Percentiles rank a stretch among this genome's conserved stretches.
These are phyloP conservation scores for Saraca asoca DNA, from an alignment of 331 rosid genomes.

Conservation along the genomic window DNA sequence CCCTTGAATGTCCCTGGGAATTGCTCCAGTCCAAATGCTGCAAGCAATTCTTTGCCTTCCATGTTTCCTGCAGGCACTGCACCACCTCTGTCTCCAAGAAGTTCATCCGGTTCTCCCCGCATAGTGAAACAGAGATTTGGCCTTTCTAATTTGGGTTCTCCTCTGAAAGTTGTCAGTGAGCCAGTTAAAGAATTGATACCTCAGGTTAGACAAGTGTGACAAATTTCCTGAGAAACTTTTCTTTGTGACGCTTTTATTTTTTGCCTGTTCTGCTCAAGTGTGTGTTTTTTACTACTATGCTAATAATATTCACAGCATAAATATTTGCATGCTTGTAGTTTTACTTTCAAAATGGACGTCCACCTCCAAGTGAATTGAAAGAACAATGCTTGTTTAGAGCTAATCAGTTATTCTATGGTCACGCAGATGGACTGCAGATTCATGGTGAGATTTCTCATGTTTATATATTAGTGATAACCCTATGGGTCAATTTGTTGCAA, in stretches of 20 bases:
- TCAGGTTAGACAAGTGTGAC: constrained; percentile 63
- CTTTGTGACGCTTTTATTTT: constrained; percentile 30
- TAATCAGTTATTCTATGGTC: constrained; percentile 73
- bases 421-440: constrained; percentile 74
- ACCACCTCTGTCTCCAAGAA: constrained; percentile 97
- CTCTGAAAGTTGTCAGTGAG: constrained; percentile 91
- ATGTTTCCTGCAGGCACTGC: constrained; percentile 99
- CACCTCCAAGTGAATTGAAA: constrained; percentile 76
- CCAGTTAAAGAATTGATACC: constrained; percentile 95
- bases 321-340: constrained; percentile 64
- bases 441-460: constrained; percentile 67
- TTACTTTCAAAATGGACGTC: constrained; percentile 89
- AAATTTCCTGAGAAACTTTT: constrained; percentile 19
- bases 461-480: constrained; percentile 28
- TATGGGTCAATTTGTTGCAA: too few relatives aligned
- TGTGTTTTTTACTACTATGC: constrained; percentile 17
- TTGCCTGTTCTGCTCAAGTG: constrained; percentile 21
- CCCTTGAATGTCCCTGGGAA: constrained; percentile 90
- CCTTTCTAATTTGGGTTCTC: constrained; percentile 87
- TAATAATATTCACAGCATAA: constrained; percentile 29
- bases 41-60: constrained; percentile 82
- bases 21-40: constrained; percentile 92
- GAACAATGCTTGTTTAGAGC: constrained; percentile 70
- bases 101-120: constrained; percentile 97
- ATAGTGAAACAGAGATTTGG: constrained; percentile 85